A percentile compares a stretch with the other conserved stretches of the same genome.
phyloP scores from a whole-genome alignment of 1,284 basidiomycete genomes.

The Ceratorhiza oryzae-sativae region DNA sequence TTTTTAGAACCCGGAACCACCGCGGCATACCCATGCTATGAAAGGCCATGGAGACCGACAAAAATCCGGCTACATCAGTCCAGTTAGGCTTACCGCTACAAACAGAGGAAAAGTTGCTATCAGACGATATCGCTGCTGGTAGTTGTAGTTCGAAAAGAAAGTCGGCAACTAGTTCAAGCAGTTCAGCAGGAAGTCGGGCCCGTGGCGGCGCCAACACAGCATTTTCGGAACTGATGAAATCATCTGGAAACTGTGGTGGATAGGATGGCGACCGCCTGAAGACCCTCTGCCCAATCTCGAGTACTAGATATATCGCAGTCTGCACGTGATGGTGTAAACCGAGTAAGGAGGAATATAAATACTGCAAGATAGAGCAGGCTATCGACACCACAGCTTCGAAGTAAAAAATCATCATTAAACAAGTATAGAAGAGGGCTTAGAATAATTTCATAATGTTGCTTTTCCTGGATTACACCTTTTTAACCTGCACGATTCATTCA shows the following conservation, averaged over 20 bases:
- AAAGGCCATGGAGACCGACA: background rate
- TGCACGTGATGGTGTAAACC: too few relatives aligned
- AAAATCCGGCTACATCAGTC: slow-evolving; percentile 8
- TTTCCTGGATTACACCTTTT: too few relatives aligned
- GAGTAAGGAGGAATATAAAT: too few relatives aligned
- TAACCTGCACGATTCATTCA: too few relatives aligned
- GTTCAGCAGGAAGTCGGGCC: background rate
- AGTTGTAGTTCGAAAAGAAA: slow-evolving; percentile 1
- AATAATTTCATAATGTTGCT: too few relatives aligned
- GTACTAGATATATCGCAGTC: too few relatives aligned
- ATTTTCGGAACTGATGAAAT: background rate
- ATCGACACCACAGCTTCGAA: too few relatives aligned
- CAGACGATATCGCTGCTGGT: background rate
- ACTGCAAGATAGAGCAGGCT: too few relatives aligned
- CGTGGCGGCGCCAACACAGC: background rate
- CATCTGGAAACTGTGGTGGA: background rate
- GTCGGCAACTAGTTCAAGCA: background rate
- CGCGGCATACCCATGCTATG: slow-evolving; percentile 16
- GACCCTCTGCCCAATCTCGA: too few relatives aligned
- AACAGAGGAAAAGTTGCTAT: background rate
- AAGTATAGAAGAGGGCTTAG: too few relatives aligned
- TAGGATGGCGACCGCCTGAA: too few relatives aligned
- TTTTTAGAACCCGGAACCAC: slow-evolving; percentile 6
- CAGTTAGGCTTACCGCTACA: slow-evolving; percentile 10
- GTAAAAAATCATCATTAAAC: too few relatives aligned